Evolutionary conservation across 441 rosid genomes (phyloP).

Genomic region (Metrosideros polymorpha): DNA sequence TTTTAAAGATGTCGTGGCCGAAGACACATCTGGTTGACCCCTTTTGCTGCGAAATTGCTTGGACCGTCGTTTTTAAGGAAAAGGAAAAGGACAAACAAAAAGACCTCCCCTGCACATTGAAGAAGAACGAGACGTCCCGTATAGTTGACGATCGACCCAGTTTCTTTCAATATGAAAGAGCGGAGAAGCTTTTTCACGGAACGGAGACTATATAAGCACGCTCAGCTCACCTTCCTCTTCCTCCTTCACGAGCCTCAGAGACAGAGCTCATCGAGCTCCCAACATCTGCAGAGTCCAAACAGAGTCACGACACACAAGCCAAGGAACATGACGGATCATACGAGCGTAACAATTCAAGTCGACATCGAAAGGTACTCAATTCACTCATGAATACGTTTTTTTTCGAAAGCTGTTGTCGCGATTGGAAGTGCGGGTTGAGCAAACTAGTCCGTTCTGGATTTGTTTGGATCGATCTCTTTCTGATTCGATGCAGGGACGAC

Average conservation of each 20-base stretch:
- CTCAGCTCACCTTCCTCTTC: not conserved
- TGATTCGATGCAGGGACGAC: not conserved
- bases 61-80: not conserved
- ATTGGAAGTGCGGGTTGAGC: not conserved
- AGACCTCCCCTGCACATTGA: not conserved
- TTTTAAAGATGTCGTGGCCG: not conserved
- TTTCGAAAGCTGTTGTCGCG: not conserved
- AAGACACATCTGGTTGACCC: not conserved
- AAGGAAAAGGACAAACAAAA: not conserved
- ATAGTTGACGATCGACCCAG: not conserved
- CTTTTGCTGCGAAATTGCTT: not conserved
- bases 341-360: not conserved
- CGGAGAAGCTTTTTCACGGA: not conserved
- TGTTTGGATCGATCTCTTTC: not conserved
- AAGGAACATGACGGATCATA: not conserved
- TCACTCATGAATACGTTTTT: fast-evolving
- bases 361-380: not conserved
- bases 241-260: not conserved
- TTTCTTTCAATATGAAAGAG: not conserved
- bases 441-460: not conserved
- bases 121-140: not conserved
- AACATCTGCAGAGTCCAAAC: not conserved
- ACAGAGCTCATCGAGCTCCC: not conserved
- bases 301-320: not conserved
- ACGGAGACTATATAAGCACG: not conserved